phyloP scores from a whole-genome alignment of 2,329 filamentous ascomycete genomes.

The Myriosclerotinia duriaeana region DNA sequence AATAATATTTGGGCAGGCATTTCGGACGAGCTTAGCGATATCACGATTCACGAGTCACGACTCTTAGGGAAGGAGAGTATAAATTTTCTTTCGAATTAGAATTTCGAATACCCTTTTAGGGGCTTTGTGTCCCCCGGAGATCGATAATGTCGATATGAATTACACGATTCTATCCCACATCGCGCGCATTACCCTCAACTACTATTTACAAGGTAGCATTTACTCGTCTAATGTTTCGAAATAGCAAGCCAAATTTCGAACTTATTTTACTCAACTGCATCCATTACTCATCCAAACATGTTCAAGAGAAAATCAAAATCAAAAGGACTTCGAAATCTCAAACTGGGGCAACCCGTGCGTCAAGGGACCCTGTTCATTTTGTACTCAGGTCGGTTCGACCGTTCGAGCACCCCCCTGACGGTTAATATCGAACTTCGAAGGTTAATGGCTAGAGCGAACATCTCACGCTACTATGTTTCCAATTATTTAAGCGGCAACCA shows the following conservation, averaged over 20 bases:
- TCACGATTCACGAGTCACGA: neutral
- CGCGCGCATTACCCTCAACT: neutral
- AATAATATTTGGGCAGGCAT: slow-evolving; percentile 3
- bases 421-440: neutral
- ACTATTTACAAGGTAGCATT: neutral
- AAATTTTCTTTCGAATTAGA: neutral
- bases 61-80: neutral
- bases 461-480: slow-evolving; percentile 10
- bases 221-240: neutral
- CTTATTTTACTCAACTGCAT: no score
- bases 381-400: neutral
- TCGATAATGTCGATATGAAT: neutral
- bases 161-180: neutral
- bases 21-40: neutral
- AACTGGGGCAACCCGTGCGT: slow-evolving; percentile 18
- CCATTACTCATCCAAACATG: neutral
- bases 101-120: no score
- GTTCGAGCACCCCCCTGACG: neutral
- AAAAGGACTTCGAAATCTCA: slow-evolving; percentile 13
- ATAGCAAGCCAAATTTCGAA: neutral
- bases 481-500: slow-evolving; percentile 8
- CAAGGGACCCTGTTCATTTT: slow-evolving; percentile 8
- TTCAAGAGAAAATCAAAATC: slow-evolving; percentile 1
- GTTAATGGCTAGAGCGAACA: neutral
- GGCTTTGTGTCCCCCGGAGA: slow-evolving; percentile 2